phyloP scores from a whole-genome alignment of 129 eudicot genomes.

The Arctium lappa region DNA sequence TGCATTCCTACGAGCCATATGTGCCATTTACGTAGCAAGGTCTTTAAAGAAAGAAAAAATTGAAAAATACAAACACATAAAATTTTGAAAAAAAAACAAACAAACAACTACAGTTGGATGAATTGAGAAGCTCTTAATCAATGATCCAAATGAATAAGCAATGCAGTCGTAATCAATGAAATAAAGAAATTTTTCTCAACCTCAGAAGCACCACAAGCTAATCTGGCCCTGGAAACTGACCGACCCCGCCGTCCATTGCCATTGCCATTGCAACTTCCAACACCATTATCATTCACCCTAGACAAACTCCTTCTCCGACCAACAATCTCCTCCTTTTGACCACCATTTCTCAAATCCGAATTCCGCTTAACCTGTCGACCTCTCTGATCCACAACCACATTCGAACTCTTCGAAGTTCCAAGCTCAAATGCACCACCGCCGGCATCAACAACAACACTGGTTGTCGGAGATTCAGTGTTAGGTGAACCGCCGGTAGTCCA shows the following conservation, averaged over 20 bases:
- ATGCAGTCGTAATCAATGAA: background rate
- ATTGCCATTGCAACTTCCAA: background rate
- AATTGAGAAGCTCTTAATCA: background rate
- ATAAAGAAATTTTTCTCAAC: constrained; percentile 21
- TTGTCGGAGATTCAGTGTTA: constrained; percentile 10
- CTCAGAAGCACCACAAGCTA: constrained; percentile 42
- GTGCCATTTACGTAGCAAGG: too few relatives aligned
- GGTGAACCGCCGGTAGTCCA: constrained; percentile 32
- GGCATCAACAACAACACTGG: background rate
- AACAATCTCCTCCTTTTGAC: constrained; percentile 33
- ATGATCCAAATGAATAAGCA: background rate
- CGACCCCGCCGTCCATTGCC: constrained; percentile 43
- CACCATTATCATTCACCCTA: constrained; percentile 15
- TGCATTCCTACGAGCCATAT: too few relatives aligned
- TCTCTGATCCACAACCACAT: constrained; percentile 36
- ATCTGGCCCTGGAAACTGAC: constrained; percentile 47
- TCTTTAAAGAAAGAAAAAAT: too few relatives aligned
- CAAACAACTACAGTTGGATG: too few relatives aligned
- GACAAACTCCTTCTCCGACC: constrained; percentile 55
- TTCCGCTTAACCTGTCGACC: constrained; percentile 56
- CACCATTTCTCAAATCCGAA: constrained; percentile 28
- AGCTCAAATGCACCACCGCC: background rate
- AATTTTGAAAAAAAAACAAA: too few relatives aligned
- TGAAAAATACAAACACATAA: too few relatives aligned
- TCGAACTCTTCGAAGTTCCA: background rate